Evolutionary conservation across 495 filamentous ascomycete species (phyloP), one percentile per base, ranked within the genome.

Genomic region (Hyaloscypha hepaticicola): DNA sequence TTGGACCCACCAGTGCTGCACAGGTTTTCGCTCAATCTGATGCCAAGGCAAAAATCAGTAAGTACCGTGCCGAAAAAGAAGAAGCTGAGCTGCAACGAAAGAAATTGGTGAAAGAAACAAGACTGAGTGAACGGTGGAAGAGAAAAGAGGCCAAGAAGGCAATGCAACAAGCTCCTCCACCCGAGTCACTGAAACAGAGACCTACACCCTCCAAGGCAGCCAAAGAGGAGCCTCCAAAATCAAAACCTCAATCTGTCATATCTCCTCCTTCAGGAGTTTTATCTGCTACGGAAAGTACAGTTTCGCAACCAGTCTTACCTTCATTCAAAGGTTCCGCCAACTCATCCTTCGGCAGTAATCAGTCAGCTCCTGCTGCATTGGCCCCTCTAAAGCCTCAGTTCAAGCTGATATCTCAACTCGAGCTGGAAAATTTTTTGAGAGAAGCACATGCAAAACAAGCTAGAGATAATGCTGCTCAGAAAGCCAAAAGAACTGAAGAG

Each of bases 1-100:
- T 9, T 24, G 61, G 11, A 49, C 61, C 61, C 7, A 57, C 9
- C n/a, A 51, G 22, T 29, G 55, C 55, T 12, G 53, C 62, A 51
- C 33, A 65, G 24, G n/a, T 65, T 24, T 48, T 50, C 22, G 62
- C 62, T 7, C 48, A 53, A 21, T 41, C 21, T 34, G 22, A 12
- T 2, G 5, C 25, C 27, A 25, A 58, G 33, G 41, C 26, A 33
- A 6, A 11, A 29, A 34, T 28, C 21, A 53, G 38, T 16, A 9
- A 4, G 7, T 59, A 58, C 41, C 34, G 55, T 9, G 55, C 22
- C 8, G 55, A 65, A 52, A 14, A 55, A 33, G 62, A 65, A 11
- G 27, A 28, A 33, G n/a, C 49, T 5, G 62, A 65, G 12, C 3
- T 27, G 11, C 50, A 14, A 14, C 25, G 9, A 26, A 53, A 49